A percentile compares a stretch with the other conserved stretches of the same genome.
These are phyloP conservation scores for Microbotryum lychnidis-dioicae DNA, from an alignment of 1,284 basidiomycete species.

Conservation along the genomic window DNA sequence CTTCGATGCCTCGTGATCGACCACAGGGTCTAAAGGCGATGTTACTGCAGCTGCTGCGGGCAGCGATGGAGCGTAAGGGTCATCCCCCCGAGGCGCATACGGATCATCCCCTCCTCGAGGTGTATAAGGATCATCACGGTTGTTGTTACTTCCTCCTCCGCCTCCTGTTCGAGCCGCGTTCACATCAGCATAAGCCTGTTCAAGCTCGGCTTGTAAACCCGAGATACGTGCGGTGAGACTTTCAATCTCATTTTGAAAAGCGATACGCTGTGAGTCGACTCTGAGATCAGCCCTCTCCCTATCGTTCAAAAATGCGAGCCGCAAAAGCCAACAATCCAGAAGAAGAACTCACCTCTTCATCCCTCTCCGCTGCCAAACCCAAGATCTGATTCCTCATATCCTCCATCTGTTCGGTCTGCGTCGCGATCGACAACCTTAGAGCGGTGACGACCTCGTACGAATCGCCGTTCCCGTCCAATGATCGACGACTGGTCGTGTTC, in stretches of 20 bases:
- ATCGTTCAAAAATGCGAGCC: too few relatives aligned
- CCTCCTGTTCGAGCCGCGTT: conserved; percentile 40
- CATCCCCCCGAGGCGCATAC: too few relatives aligned
- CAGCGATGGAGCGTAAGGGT: too few relatives aligned
- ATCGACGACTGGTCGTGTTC: conserved; percentile 33
- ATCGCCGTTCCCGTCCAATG: conserved; percentile 59
- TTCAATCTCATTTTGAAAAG: conserved; percentile 35
- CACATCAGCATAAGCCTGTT: conserved; percentile 32
- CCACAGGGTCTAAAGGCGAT: too few relatives aligned
- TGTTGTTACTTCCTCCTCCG: too few relatives aligned
- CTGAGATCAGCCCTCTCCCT: too few relatives aligned
- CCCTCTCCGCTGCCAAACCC: conserved; percentile 38
- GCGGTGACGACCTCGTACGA: conserved; percentile 68
- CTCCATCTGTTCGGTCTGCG: conserved; percentile 68
- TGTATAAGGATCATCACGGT: too few relatives aligned
- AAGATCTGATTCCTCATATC: conserved; percentile 43
- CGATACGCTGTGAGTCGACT: conserved; percentile 3
- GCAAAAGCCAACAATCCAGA: too few relatives aligned
- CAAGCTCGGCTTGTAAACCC: conserved; percentile 32
- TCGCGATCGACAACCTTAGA: conserved; percentile 67
- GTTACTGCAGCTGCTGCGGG: too few relatives aligned
- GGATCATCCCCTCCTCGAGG: too few relatives aligned
- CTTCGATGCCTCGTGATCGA: background rate
- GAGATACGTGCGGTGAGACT: conserved; percentile 39
- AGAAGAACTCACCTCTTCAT: conserved; percentile 24